phyloP scores from a whole-genome alignment of 441 rosid species.

The Gossypium davidsonii region DNA sequence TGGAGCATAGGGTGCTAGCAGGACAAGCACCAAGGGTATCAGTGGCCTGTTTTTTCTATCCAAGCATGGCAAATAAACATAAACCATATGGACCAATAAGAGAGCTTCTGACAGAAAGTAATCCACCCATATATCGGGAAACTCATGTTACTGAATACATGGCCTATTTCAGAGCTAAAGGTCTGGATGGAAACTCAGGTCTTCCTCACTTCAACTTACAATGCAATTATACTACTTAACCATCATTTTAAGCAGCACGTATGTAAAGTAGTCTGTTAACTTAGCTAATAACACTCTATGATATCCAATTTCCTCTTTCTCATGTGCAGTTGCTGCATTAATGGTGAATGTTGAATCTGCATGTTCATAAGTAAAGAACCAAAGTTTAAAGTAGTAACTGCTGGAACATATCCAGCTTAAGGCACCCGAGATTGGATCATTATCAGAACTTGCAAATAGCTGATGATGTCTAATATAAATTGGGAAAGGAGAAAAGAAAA shows the following conservation, averaged over 20 bases:
- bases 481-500: conserved; percentile 7
- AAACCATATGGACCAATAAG: conserved; percentile 42
- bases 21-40: conserved; percentile 40
- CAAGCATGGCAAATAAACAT: conserved; percentile 10
- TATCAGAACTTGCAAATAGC: conserved; percentile 17
- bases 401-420: not conserved
- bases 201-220: conserved; percentile 31
- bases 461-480: conserved; percentile 2
- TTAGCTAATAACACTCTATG: not conserved
- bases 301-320: not conserved
- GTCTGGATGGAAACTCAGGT: conserved; percentile 40
- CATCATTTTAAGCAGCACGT: not conserved
- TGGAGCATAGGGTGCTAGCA: conserved; percentile 48
- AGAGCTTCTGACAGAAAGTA: conserved; percentile 48
- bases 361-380: not conserved
- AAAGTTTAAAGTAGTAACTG: not conserved
- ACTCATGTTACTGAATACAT: conserved; percentile 28
- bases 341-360: not conserved
- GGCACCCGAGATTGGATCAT: conserved; percentile 12
- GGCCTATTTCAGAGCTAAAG: conserved; percentile 25
- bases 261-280: not conserved
- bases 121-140: conserved; percentile 47
- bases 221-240: not conserved
- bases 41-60: conserved; percentile 42
- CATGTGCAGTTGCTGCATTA: conserved; percentile 2